Base-by-base conservation (phyloP, 176 grass and related monocot genomes). In the Hordeum vulgare region DNA sequence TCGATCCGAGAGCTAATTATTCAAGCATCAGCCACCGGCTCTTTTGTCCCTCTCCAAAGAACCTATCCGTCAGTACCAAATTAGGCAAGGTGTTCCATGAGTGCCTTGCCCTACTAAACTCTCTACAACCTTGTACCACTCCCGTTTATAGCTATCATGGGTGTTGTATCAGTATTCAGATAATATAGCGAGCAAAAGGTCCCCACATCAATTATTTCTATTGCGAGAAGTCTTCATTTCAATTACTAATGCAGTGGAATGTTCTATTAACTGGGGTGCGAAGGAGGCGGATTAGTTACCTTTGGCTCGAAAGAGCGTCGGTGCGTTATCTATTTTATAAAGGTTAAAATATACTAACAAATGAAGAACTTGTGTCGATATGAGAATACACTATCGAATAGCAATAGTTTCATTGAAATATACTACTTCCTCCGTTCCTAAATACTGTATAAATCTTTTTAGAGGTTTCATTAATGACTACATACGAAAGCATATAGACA, bases 61-160 rank as follows among this genome's bases (percentile, higher is more conserved):
- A 65, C 34, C 59, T 58, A 39, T 47, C 58, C 2, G 47, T 49
- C 29, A 73, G 41, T 84, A 69, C 87, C 81, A 25, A 47, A 74
- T 61, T 80, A 49, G 87, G 81, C 76, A 89, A 84, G 9, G 45
- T 51, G 15, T 61, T 53, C 47, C 35, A 47, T 68, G 71, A 24
- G 56, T 20, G 56, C 18, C 65, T 41, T 65, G 71, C 20, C 23
- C 86, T 77, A 71, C 80, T 88, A 83, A 71, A 63, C 67, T 41
- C 36, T 41, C 41, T 66, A 66, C 85, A 61, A 53, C 42, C 36
- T 53, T 25, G n/a, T 10, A 61, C 70, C 5, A 42, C 14, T 20
- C 8, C 74, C 15, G 21, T 15, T 49, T 45, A 62, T 77, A 31
- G 12, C 47, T 28, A 61, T 23, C 18, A 12, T 20, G 51, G 4